Base-by-base conservation (phyloP, 805 yeast genomes). In the Pichia insulana region DNA sequence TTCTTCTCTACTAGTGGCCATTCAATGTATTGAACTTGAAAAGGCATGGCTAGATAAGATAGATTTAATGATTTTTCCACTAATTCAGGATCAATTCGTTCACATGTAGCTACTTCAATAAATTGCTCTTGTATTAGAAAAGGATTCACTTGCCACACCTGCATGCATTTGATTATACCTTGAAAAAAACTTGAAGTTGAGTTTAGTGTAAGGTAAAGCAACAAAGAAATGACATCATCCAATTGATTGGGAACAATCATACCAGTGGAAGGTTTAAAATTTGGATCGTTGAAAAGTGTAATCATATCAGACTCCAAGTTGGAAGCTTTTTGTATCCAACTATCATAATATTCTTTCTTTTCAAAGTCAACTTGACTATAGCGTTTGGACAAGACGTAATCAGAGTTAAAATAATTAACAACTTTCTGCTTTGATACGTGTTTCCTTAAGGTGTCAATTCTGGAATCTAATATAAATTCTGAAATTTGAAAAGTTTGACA, bases 101-200 rank as follows among this genome's bases (percentile, higher is more conserved):
- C 43, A 30, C 50, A 27, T 19, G 51, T 49, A n/a, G 50, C 36
- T 10, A 48, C 43, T 20, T 48, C 40, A 31, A 50, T 30, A 33
- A 47, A 44, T 9, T 39, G 27, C 27, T 52, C 37, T 28, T 55
- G 52, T 7, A 55, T 35, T 12, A 47, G 46, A 40, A 54, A 59
- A 2, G 65, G 64, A 40, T 59, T 62, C n/a, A 53, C 46, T 41
- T 58, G 60, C 65, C 64, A 61, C 2, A 56, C 15, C 33, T 56
- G 51, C 30, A 61, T 39, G 46, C 64, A 61, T 33, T 47, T 49
- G 30, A 59, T 40, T n/a, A 53, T 44, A 13, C 53, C 47, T 34
- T 54, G 51, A 31, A 56, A 54, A 37, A 56, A 58, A 11, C 35
- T 41, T 10, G 58, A 37, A 2, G 42, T 45, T 13, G 59, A 51